These are phyloP conservation scores for Yarrowia sp. DNA, from an alignment of 805 yeast species.

Conservation along the genomic window DNA sequence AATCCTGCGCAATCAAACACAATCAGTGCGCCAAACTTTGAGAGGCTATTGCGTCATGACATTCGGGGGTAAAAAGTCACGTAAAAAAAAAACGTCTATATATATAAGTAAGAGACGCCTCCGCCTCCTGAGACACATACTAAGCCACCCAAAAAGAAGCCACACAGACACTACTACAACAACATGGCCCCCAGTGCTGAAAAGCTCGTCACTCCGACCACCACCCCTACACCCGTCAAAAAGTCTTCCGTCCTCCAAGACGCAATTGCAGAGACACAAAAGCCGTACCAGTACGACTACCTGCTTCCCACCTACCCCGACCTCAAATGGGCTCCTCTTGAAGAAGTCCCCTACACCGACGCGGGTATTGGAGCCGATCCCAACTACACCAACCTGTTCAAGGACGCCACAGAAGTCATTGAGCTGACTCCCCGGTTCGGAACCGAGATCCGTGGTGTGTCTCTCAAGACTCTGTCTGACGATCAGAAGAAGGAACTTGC, in stretches of 20 bases:
- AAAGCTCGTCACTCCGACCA: not conserved
- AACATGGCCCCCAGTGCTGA: constrained; percentile 13
- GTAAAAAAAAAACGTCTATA: not conserved
- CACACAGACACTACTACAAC: not conserved
- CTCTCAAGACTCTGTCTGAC: constrained; percentile 44
- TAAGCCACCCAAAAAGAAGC: not conserved
- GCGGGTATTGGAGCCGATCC: constrained; percentile 38
- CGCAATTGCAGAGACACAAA: constrained; percentile 9
- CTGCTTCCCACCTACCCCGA: constrained; percentile 40
- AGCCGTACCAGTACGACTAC: constrained; percentile 35
- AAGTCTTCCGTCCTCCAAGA: not conserved
- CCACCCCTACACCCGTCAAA: not conserved
- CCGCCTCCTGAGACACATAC: not conserved
- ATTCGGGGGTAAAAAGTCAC: not conserved
- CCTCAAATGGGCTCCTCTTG: constrained; percentile 37
- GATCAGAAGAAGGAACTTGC: constrained; percentile 42
- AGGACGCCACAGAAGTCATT: constrained; percentile 35
- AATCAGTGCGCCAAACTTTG: constrained; percentile 23
- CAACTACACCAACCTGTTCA: constrained; percentile 34
- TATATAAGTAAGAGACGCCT: not conserved
- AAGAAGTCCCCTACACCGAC: constrained; percentile 32
- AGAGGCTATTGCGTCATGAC: constrained; percentile 6
- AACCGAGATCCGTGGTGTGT: constrained; percentile 54
- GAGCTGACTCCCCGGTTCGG: constrained; percentile 71
- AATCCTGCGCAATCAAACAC: constrained; percentile 23